phyloP scores from a whole-genome alignment of 768 basidiomycete genomes.

The Leccinum arenicola region DNA sequence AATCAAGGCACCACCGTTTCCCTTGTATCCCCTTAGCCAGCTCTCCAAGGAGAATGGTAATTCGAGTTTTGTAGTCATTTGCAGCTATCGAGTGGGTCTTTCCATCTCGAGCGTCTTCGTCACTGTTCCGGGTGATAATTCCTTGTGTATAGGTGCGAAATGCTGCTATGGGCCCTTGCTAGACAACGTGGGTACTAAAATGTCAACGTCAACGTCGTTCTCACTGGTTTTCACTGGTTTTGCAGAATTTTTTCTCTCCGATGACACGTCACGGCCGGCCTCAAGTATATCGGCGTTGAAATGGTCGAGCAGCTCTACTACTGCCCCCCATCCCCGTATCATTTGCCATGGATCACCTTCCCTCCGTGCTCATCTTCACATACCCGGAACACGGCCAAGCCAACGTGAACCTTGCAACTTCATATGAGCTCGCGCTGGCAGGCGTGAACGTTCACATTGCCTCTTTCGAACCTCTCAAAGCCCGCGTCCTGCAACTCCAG shows the following conservation, averaged over 20 bases:
- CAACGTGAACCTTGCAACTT: conserved; percentile 2
- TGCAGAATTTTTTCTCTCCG: background rate
- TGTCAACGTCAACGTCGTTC: background rate
- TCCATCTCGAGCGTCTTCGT: background rate
- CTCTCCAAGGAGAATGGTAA: background rate
- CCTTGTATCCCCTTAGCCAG: background rate
- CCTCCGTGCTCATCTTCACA: conserved; percentile 10
- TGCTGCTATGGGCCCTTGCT: background rate
- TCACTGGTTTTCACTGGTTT: no score
- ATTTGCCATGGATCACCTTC: background rate
- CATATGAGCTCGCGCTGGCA: conserved; percentile 17
- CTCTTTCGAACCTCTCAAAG: conserved; percentile 8
- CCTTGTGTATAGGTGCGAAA: background rate
- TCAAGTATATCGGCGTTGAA: background rate
- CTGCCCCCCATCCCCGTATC: background rate
- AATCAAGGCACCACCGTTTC: background rate
- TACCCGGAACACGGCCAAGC: conserved; percentile 8
- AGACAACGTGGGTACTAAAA: background rate
- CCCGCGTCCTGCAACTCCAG: conserved; percentile 8
- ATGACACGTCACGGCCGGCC: background rate
- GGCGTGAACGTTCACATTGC: conserved; percentile 9
- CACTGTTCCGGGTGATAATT: background rate
- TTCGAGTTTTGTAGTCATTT: background rate
- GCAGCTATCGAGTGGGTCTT: background rate
- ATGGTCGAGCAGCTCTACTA: background rate